phyloP scores from a whole-genome alignment of 805 yeast genomes.

The Candida krabiensis region DNA sequence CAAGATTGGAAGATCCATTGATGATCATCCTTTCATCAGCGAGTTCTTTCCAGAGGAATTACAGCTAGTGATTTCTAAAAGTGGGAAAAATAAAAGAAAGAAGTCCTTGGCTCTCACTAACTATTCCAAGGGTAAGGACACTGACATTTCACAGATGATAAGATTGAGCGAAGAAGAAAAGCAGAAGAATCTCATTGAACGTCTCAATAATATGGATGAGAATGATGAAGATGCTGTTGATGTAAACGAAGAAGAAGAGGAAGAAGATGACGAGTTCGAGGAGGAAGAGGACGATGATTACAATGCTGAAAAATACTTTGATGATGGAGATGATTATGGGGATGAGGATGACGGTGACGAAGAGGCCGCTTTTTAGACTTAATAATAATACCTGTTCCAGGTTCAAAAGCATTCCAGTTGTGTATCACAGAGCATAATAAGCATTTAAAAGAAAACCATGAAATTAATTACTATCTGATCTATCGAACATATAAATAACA shows the following conservation, averaged over 20 bases:
- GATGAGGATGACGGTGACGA: conserved; percentile 63
- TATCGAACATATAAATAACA: background rate
- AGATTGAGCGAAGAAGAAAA: conserved; percentile 29
- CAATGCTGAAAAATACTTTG: conserved; percentile 78
- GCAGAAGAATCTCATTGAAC: conserved; percentile 30
- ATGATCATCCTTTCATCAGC: conserved; percentile 73
- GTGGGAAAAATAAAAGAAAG: conserved; percentile 50
- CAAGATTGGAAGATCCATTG: conserved; percentile 67
- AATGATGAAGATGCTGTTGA: conserved; percentile 45
- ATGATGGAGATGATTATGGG: conserved; percentile 65
- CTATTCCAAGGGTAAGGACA: conserved; percentile 39
- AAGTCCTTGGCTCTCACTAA: conserved; percentile 44
- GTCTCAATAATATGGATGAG: conserved; percentile 36
- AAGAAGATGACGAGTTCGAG: conserved; percentile 66
- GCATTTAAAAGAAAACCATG: no score
- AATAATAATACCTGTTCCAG: background rate
- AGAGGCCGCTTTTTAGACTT: conserved; percentile 62
- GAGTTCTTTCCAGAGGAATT: conserved; percentile 79
- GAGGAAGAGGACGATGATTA: conserved; percentile 79
- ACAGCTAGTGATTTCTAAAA: conserved; percentile 62
- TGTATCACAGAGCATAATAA: no score
- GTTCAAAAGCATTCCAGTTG: background rate
- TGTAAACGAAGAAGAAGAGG: conserved; percentile 51
- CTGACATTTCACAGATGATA: conserved; percentile 32
- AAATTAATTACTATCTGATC: no score